phyloP scores from a whole-genome alignment of 2,329 filamentous ascomycete genomes.

The Didymellaceae sp. region DNA sequence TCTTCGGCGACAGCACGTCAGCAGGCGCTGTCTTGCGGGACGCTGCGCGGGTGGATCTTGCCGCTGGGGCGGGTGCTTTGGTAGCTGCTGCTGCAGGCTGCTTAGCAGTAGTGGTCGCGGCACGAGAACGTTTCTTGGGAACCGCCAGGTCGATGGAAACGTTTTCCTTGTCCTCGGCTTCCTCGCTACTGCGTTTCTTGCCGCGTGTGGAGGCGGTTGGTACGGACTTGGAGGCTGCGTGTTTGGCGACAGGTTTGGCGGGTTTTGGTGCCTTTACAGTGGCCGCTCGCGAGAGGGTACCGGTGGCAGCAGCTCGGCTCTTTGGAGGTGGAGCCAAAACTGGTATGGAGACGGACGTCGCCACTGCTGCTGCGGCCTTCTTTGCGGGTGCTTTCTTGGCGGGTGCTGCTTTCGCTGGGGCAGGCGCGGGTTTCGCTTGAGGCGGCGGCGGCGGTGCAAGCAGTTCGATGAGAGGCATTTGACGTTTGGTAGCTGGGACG shows the following conservation, averaged over 20 bases:
- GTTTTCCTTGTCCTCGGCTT: constrained; percentile 42
- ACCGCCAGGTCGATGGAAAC: constrained; percentile 23
- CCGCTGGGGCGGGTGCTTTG: constrained; percentile 19
- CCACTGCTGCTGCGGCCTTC: constrained; percentile 12
- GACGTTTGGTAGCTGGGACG: constrained; percentile 80
- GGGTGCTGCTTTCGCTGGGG: constrained; percentile 19
- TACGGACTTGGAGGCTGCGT: constrained; percentile 21
- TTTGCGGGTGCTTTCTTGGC: constrained; percentile 24
- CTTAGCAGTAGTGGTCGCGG: constrained; percentile 18
- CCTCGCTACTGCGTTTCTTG: constrained; percentile 38
- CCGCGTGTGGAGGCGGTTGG: constrained; percentile 18
- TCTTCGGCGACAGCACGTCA: constrained; percentile 36
- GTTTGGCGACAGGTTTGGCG: constrained; percentile 13
- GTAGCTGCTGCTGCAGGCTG: constrained; percentile 5
- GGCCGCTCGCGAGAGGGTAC: constrained; percentile 19
- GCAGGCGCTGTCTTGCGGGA: constrained; percentile 29
- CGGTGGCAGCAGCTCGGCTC: constrained; percentile 11
- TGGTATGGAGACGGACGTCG: neutral
- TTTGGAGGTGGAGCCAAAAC: constrained; percentile 6
- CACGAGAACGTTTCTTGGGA: constrained; percentile 30
- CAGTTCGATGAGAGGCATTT: constrained; percentile 82
- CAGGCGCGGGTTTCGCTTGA: constrained; percentile 16
- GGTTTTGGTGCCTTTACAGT: constrained; percentile 14
- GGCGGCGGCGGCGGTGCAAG: constrained; percentile 51
- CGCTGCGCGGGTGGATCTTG: constrained; percentile 31